These are phyloP conservation scores for Kodamaea arcana DNA, from an alignment of 1,139 yeast species.

Conservation along the genomic window DNA sequence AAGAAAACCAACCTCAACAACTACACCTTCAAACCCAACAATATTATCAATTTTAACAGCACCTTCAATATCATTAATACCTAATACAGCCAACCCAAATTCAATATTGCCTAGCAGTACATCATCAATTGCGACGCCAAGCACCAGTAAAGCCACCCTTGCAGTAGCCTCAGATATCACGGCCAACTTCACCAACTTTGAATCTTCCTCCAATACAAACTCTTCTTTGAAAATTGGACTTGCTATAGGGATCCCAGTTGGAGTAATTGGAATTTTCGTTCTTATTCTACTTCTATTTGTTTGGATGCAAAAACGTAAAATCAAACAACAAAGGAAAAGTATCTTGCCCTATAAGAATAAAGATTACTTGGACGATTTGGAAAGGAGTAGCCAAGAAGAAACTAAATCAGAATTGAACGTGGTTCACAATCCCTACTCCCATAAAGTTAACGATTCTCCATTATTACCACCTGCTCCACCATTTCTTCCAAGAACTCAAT, in stretches of 20 bases:
- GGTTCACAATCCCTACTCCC: background rate
- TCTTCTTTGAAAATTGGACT: slow-evolving; percentile 27
- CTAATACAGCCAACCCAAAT: background rate
- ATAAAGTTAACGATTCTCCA: background rate
- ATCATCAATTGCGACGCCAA: background rate
- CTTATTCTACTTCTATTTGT: slow-evolving; percentile 21
- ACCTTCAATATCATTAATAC: too few species aligned
- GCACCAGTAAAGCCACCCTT: background rate
- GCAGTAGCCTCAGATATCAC: background rate
- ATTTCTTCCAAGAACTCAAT: background rate
- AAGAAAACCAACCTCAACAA: too few species aligned
- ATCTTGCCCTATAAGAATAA: slow-evolving; percentile 10
- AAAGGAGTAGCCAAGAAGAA: background rate
- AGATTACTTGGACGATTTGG: background rate
- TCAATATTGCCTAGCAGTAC: background rate
- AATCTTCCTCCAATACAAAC: slow-evolving; percentile 3
- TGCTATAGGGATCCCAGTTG: slow-evolving; percentile 44
- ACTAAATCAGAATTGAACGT: background rate
- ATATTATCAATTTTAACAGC: too few species aligned
- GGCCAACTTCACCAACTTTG: background rate
- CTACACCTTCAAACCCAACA: too few species aligned
- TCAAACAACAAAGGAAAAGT: slow-evolving; percentile 10
- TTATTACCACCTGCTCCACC: slow-evolving; percentile 2
- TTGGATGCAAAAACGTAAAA: slow-evolving; percentile 15
- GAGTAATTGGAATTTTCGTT: slow-evolving; percentile 25